A percentile compares a stretch with the other conserved stretches of the same genome.
Conservation (phyloP, 1,139 yeast species). For the Kodamaea arcana region DNA sequence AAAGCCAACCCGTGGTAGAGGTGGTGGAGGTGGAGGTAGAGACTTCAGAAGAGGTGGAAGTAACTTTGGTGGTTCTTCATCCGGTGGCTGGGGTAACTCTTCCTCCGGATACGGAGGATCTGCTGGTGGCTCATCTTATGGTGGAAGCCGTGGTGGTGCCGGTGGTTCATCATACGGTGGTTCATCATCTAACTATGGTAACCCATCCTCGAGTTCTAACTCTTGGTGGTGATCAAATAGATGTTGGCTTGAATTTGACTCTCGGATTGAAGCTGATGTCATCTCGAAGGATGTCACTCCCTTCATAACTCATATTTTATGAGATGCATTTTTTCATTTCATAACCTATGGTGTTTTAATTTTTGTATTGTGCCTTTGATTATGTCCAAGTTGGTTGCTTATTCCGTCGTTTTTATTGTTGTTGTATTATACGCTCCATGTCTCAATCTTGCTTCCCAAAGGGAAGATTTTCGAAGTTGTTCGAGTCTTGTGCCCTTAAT, state of each 20-base stretch:
- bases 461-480: constrained; percentile 13
- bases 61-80: constrained; percentile 24
- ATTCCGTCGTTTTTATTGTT: constrained; percentile 7
- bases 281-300: background rate
- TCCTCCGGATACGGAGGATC: constrained; percentile 16
- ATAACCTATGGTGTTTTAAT: constrained; percentile 7
- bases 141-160: constrained; percentile 19
- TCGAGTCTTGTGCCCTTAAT: background rate
- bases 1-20: constrained; percentile 47
- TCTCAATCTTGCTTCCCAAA: constrained; percentile 25
- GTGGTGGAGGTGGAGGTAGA: constrained; percentile 48
- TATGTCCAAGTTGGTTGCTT: constrained; percentile 2
- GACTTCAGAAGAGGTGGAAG: constrained; percentile 52
- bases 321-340: constrained; percentile 5
- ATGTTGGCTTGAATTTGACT: constrained; percentile 1
- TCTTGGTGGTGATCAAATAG: constrained; percentile 38
- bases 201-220: constrained; percentile 33
- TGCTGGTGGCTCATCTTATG: constrained; percentile 13
- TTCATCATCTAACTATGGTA: constrained; percentile 27
- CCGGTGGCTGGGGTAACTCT: constrained; percentile 26
- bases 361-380: constrained; percentile 2
- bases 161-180: constrained; percentile 18
- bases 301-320: constrained; percentile 8
- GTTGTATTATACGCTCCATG: constrained; percentile 20
- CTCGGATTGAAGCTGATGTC: background rate